Base-by-base conservation (phyloP, 139 green algal genomes). In the Tetratostichococcus sp. region DNA sequence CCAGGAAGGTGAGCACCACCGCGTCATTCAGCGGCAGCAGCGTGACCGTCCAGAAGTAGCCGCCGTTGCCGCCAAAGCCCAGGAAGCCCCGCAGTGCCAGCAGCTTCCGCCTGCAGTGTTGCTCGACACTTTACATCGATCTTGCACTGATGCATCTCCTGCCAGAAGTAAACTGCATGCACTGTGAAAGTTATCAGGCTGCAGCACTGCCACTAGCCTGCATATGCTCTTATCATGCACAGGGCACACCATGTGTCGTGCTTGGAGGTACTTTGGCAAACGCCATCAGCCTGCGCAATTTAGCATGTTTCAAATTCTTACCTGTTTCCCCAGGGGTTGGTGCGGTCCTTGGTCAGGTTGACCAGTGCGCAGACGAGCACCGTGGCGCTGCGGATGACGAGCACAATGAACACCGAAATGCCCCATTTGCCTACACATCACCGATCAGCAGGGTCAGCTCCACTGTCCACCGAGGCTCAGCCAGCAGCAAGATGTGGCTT, bases 21-120 rank as follows among this genome's bases (percentile, higher is more conserved):
- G 79, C 77, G 30, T 87, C 80, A 1, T 78, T 77, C 74, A 87
- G 66, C 11, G 80, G 77, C 71, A 87, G 77, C 67, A 82, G 58
- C 11, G 59, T 72, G n/a, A 82, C 58, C 19, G 77, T 73, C n/a
- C 69, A 79, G 28, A 82, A 66, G 68, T 82, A 82, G 72, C 65
- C 65, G 3, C 50, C 57, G 26, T 78, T 82, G 33, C 72, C 77
- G 19, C 77, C 77, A 65, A 79, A 78, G 3, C 77, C 77, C 74
- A 82, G 77, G 1, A 72, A 59, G 5, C 77, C 77, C 30, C 77
- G 59, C 21, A 82, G 59, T 16, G 39, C 26, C 30, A 82, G 32
- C 19, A 82, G 69, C 2, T 69, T 30, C 6, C 77, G 67, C 57
- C 77, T 82, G 72, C 28, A 33, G n/a, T 19, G 35, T 23, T 25